Evolutionary conservation across 106 monocot genomes (phyloP), one percentile per base, ranked within the genome.

Genomic region (Allium fistulosum): DNA sequence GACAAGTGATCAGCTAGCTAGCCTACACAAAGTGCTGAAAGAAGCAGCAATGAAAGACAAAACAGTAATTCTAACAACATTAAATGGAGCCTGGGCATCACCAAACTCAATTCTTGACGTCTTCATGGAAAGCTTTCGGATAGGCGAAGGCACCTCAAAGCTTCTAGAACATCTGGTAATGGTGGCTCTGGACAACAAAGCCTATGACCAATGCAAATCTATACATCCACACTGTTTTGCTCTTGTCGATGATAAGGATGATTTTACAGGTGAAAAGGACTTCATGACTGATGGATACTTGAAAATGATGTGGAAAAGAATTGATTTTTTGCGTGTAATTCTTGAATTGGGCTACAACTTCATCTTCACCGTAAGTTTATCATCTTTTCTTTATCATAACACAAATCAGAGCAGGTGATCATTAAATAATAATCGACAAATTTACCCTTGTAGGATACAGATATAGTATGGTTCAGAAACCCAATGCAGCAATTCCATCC

Each of bases 301-400:
- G 56, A 71, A 72, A 50, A 82, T 89, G 89, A 85, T 89, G 84
- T 89, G 85, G 89, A 82, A 72, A 69, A 77, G 85, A 66, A 75
- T 82, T 26, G 80, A 82, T 59, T 85, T 89, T 75, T 60, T 89
- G 58, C 71, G 80, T 11, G 47, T 75, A 9, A 64, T 89, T 75
- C 85, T 89, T 71, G 82, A 80, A 73, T 80, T 66, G 73, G 89
- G 89, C 53, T 89, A 77, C 66, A 85, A 70, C 79, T 89, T 89
- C 76, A 85, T 89, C 63, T 89, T 89, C 80, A 73, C 89, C 69
- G 85, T 89, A 82, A 3, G 6, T 6, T 11, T 4, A 37, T 37
- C 37, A 8, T 28, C 13, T 15, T 63, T 16, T 63, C 7, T 47
- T 15, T 48, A 4, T 48, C 14, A 55, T 55, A 11, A 12, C 15